phyloP scores from a whole-genome alignment of 805 yeast genomes.

The Candida suzukii region DNA sequence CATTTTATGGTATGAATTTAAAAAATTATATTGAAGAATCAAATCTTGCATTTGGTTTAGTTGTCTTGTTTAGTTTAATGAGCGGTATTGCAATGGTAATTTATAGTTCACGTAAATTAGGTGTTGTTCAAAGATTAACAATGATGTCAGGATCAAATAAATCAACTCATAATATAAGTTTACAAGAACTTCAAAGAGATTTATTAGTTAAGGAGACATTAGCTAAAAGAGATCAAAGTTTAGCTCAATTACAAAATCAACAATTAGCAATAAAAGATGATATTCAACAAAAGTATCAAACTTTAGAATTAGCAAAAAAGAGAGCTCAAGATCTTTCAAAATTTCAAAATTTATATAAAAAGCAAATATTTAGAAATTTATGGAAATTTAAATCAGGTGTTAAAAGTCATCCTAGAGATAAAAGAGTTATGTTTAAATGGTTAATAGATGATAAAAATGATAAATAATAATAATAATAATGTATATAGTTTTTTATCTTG shows the following conservation, averaged over 20 bases:
- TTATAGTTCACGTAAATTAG: constrained; percentile 48
- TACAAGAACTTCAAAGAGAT: constrained; percentile 1
- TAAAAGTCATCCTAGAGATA: background rate
- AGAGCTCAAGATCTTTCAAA: background rate
- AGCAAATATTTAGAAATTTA: background rate
- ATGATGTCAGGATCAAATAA: constrained; percentile 34
- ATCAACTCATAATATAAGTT: background rate
- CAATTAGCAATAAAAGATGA: background rate
- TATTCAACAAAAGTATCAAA: background rate
- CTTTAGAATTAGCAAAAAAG: too few relatives aligned
- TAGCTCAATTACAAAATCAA: background rate
- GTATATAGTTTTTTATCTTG: too few relatives aligned
- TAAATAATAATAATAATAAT: background rate
- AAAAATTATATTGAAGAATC: constrained; percentile 74
- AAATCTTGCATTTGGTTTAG: constrained; percentile 51
- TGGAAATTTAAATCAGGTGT: constrained; percentile 21
- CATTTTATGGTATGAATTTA: constrained; percentile 84
- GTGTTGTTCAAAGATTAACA: constrained; percentile 59
- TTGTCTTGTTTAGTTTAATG: constrained; percentile 43
- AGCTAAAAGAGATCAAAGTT: background rate
- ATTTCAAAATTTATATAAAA: background rate
- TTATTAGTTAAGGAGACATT: background rate
- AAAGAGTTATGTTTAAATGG: background rate
- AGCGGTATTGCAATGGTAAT: constrained; percentile 50
- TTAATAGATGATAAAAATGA: background rate